Base-by-base conservation (phyloP, 2,329 filamentous ascomycete species). In the Ophiocordyceps australis region DNA sequence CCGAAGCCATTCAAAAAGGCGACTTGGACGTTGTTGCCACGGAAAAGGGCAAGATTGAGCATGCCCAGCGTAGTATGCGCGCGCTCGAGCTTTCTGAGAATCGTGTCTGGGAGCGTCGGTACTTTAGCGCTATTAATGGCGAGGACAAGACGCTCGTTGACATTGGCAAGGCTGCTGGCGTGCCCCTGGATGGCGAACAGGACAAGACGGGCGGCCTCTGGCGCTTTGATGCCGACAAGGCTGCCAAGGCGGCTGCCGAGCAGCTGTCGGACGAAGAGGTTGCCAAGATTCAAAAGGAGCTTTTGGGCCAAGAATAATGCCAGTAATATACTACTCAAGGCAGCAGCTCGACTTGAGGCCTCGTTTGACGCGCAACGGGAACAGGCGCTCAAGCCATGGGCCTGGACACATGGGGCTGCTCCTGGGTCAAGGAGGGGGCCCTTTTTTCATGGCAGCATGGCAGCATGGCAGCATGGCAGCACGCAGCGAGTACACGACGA, bases 31-130 rank as follows among this genome's bases (percentile, higher is more conserved):
- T 65, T 5, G 81, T 82, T 1, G 71, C 72, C 2, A 44, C 54
- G 10, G 80, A 92, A 46, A 95, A 95, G 60, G 66, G 67, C 30
- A 80, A 81, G 50, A 92, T 95, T 35, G 89, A 95, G 52, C 80
- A 82, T 38, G 72, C 74, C 19, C 86, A 95, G 59, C 72, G 80
- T 66, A 49, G 61, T 71, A 42, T 58, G 54, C 71, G 85, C 35
- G 67, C 68, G 45, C 60, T 69, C 41, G 85, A 94, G 48, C 70
- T 69, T 40, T 62, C 65, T n/a, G 78, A 83, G 38, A 73, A 73
- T 13, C 64, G 65, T 22, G 59, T 68, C 21, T 98, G 89, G 86
- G 66, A 83, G 42, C 65, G 83, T 23, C 65, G 76, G 28, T 95
- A 89, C 57, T 98, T 95, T 54, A 68, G 59, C 30, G 45, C 41